Conservation (phyloP, 225 moss, liverwort and hornwort genomes). For the Physcomitrium patens region DNA sequence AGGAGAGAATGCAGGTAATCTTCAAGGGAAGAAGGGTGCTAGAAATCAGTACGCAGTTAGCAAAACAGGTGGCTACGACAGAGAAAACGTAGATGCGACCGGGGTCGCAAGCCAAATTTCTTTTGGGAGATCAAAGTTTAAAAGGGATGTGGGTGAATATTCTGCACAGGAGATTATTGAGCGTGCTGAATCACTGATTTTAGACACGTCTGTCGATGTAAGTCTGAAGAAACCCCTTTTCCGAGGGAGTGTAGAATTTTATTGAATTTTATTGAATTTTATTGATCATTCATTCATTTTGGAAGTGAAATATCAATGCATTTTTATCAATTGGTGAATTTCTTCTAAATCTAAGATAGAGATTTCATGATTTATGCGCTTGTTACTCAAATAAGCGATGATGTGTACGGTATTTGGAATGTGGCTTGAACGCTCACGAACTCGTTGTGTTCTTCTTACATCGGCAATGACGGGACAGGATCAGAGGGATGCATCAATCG, state of each 20-base stretch:
- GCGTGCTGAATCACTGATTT: slow-evolving; percentile 42
- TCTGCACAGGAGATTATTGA: slow-evolving; percentile 36
- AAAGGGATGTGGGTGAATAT: neutral
- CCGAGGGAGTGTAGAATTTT: neutral
- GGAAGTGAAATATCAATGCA: neutral
- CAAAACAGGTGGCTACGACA: neutral
- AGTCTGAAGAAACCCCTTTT: slow-evolving; percentile 25
- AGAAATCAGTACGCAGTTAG: neutral
- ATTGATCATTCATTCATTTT: neutral
- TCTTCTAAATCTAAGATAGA: neutral
- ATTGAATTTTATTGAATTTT: neutral
- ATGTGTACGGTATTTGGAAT: neutral
- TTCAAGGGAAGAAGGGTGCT: neutral
- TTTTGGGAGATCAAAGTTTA: slow-evolving; percentile 6
- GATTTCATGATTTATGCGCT: neutral
- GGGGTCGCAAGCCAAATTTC: slow-evolving; percentile 2
- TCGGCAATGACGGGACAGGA: slow-evolving; percentile 23
- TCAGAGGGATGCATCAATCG: slow-evolving; percentile 23
- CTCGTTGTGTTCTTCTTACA: slow-evolving; percentile 5
- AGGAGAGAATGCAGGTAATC: neutral
- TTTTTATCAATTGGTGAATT: neutral
- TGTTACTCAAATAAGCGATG: neutral
- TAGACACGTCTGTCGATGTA: slow-evolving; percentile 34
- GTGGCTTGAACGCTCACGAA: neutral
- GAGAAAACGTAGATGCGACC: neutral